Conservation (phyloP, 1,139 yeast species). For the Candida tetrigidarum region DNA sequence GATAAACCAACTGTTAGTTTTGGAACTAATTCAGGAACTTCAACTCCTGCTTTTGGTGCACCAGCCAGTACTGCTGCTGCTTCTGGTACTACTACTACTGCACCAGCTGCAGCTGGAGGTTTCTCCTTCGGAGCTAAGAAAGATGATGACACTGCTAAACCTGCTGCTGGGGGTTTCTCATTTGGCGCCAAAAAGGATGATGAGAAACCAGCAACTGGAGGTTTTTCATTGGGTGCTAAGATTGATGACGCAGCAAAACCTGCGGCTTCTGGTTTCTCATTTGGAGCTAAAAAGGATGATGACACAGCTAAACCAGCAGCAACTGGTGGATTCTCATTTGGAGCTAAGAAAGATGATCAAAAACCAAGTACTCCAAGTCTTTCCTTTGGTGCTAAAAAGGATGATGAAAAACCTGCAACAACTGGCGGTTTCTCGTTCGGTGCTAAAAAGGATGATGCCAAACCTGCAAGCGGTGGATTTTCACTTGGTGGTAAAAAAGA, state of each 20-base stretch:
- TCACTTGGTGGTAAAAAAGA: conserved; percentile 32
- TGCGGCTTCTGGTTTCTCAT: conserved; percentile 15
- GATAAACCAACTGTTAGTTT: conserved; percentile 16
- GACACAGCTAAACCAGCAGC: conserved; percentile 16
- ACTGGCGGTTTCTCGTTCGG: conserved; percentile 21
- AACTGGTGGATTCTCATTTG: conserved; percentile 23
- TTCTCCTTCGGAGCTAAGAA: conserved; percentile 27
- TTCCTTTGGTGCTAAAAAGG: conserved; percentile 24
- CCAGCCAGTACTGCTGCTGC: conserved; percentile 1
- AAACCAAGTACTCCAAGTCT: conserved; percentile 23
- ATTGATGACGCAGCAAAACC: conserved; percentile 21
- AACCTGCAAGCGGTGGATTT: conserved; percentile 20
- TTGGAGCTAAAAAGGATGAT: conserved; percentile 24
- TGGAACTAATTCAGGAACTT: conserved; percentile 12
- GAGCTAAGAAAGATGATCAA: conserved; percentile 26
- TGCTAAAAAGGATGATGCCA: conserved; percentile 22
- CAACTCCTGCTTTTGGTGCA: conserved; percentile 23
- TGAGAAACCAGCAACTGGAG: conserved; percentile 18
- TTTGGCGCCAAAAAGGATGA: conserved; percentile 29
- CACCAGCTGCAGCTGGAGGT: conserved; percentile 16
- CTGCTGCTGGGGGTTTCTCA: conserved; percentile 16
- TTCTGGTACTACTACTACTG: conserved; percentile 13
- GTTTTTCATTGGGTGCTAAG: conserved; percentile 22
- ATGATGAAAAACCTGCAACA: conserved; percentile 19
- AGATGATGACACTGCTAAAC: conserved; percentile 20